Base-by-base conservation (phyloP, 2,329 filamentous ascomycete species). In the Pseudogymnoascus sp. region DNA sequence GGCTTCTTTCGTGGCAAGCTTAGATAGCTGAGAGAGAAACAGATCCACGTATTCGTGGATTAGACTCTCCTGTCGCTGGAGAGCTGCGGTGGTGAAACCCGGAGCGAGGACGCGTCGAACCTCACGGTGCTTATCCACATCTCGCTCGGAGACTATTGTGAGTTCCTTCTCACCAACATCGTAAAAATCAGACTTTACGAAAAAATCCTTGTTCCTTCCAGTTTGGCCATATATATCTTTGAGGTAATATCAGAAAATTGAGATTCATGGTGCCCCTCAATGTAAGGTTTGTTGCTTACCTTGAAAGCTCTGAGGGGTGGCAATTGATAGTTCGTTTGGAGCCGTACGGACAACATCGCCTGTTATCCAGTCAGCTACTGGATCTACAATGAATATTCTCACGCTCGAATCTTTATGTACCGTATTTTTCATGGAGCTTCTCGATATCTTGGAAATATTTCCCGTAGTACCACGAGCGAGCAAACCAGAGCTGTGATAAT, bases 1-100 rank as follows among this genome's bases (percentile, higher is more conserved):
- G 68, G 12, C 64, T 68, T 0, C 73, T 72, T 62, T 71, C 73
- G 7, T 67, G 66, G 1, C 74, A 69, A 6, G 70, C 66, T 9
- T 25, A 13, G 58, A 65, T 3, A 58, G 74, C 71, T 4, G 29
- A 37, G 60, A 21, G 10, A 67, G 61, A 45, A 70, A 64, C 3
- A 66, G 63, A 48, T 67, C 64, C 8, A 69, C 58, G 48, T 70
- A 69, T 10, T 58, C 25, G 21, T 60, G 45, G 59, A 70, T 65
- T 58, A 69, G 61, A 9, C 63, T 62, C 40, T 70, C 66, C 21
- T 70, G 67, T 2, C 63, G 67, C 15, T 52, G 59, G 61, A 70
- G 61, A 6, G 67, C 58, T 18, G 59, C 62, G 5, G 65, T 66
- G 7, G 64, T 65, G 55, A 70, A 69, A n/a, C 61, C 67, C 58